Percentiles rank a stretch among this genome's conserved stretches.
These are phyloP conservation scores for Linum tenue DNA, from an alignment of 345 rosid genomes.

Conservation along the genomic window DNA sequence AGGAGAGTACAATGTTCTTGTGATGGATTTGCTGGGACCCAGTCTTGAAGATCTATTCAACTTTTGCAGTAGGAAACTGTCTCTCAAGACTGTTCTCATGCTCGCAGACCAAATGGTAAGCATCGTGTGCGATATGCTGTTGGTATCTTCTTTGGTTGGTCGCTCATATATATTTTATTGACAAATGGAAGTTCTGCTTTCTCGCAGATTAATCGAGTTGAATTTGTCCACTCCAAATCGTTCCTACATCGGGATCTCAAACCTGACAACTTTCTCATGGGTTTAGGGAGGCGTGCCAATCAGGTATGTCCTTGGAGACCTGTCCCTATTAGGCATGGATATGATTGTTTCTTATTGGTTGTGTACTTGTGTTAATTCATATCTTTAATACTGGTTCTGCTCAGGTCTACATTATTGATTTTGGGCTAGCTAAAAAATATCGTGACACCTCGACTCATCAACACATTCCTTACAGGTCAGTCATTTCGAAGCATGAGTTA, in stretches of 20 bases:
- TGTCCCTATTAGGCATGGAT: not conserved
- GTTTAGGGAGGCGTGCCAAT: conserved; percentile 80
- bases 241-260: conserved; percentile 85
- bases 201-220: conserved; percentile 72
- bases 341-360: conserved; percentile 2
- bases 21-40: conserved; percentile 82
- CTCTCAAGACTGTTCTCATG: conserved; percentile 84
- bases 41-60: conserved; percentile 91
- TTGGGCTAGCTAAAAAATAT: conserved; percentile 86
- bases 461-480: conserved; percentile 81
- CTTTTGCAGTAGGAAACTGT: conserved; percentile 76
- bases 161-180: not conserved
- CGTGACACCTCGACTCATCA: conserved; percentile 71
- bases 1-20: conserved; percentile 82
- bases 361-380: conserved; percentile 7
- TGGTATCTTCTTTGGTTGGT: not conserved
- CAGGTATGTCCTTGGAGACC: conserved; percentile 37
- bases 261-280: conserved; percentile 92
- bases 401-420: conserved; percentile 79
- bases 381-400: conserved; percentile 9
- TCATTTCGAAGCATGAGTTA: not conserved
- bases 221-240: conserved; percentile 77
- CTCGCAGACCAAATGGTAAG: conserved; percentile 93
- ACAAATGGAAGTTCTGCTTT: conserved; percentile 11
- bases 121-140: conserved; percentile 8